Evolutionary conservation across 2,329 filamentous ascomycete genomes (phyloP).

Genomic region (Fusarium falciforme): DNA sequence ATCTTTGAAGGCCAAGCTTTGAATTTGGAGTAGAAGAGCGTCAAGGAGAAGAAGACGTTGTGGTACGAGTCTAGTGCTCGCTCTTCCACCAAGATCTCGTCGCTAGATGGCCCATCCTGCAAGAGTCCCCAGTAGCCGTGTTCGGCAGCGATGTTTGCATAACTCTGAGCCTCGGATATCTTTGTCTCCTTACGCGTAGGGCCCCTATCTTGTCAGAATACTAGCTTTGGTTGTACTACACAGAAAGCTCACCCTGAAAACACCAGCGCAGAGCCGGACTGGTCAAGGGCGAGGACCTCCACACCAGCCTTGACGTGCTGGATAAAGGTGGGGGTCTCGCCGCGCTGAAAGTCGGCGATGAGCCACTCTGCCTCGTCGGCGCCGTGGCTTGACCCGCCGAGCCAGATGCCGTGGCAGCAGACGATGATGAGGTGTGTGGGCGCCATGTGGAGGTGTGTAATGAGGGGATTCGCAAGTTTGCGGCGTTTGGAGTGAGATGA

Average conservation of each 20-base stretch:
- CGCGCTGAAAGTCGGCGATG: constrained; percentile 80
- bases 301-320: constrained; percentile 77
- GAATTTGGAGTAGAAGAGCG: constrained; percentile 57
- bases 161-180: constrained; percentile 72
- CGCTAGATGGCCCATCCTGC: constrained; percentile 8
- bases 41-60: constrained; percentile 82
- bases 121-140: constrained; percentile 60
- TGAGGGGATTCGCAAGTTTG: constrained; percentile 23
- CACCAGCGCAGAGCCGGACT: constrained; percentile 63
- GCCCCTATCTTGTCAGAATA: constrained; percentile 56
- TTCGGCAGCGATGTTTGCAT: constrained; percentile 63
- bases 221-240: fast-evolving
- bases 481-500: constrained; percentile 2
- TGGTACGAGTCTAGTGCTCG: constrained; percentile 86
- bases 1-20: constrained; percentile 66
- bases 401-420: constrained; percentile 87
- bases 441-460: constrained; percentile 19
- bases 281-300: constrained; percentile 58
- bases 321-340: constrained; percentile 84
- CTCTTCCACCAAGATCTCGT: constrained; percentile 69
- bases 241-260: constrained; percentile 74
- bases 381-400: constrained; percentile 66
- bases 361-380: constrained; percentile 73
- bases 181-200: constrained; percentile 69
- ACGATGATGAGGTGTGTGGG: constrained; percentile 76